Percentiles rank a stretch among this genome's conserved stretches.
phyloP scores from a whole-genome alignment of 371 early-diverging fungal species.

The Globomyces sp. region DNA sequence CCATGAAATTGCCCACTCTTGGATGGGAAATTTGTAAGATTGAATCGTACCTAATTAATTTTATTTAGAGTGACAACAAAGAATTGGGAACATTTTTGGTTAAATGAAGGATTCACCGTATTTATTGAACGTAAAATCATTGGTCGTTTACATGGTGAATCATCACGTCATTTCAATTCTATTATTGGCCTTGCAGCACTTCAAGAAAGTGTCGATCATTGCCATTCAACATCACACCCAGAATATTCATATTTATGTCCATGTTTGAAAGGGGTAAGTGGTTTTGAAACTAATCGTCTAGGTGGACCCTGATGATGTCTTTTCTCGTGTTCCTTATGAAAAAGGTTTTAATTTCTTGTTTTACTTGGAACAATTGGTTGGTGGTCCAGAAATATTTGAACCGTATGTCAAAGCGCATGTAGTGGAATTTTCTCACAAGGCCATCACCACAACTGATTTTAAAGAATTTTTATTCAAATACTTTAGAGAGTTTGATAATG shows the following conservation, averaged over 20 bases:
- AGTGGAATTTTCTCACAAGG: constrained; percentile 76
- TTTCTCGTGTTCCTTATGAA: constrained; percentile 91
- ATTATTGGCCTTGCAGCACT: constrained; percentile 83
- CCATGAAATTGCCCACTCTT: constrained; percentile 96
- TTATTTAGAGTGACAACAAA: constrained; percentile 67
- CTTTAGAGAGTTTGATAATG: constrained; percentile 52
- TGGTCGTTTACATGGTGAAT: constrained; percentile 78
- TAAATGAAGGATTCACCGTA: constrained; percentile 95
- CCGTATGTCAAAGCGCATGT: constrained; percentile 86
- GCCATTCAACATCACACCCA: constrained; percentile 65
- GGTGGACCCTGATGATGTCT: constrained; percentile 91
- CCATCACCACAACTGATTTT: constrained; percentile 87
- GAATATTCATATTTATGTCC: constrained; percentile 76
- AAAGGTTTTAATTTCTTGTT: constrained; percentile 94
- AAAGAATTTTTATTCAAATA: constrained; percentile 75
- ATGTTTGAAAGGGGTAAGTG: constrained; percentile 60
- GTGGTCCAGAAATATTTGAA: constrained; percentile 73
- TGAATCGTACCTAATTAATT: neutral
- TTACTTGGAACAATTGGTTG: constrained; percentile 84
- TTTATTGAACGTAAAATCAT: constrained; percentile 91
- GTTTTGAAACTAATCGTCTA: no score
- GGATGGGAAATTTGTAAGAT: constrained; percentile 85
- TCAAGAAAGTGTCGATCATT: constrained; percentile 70
- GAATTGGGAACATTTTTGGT: constrained; percentile 90
- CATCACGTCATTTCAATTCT: constrained; percentile 79